phyloP scores from a whole-genome alignment of 78 protist species.

The Parvularia atlantis region DNA sequence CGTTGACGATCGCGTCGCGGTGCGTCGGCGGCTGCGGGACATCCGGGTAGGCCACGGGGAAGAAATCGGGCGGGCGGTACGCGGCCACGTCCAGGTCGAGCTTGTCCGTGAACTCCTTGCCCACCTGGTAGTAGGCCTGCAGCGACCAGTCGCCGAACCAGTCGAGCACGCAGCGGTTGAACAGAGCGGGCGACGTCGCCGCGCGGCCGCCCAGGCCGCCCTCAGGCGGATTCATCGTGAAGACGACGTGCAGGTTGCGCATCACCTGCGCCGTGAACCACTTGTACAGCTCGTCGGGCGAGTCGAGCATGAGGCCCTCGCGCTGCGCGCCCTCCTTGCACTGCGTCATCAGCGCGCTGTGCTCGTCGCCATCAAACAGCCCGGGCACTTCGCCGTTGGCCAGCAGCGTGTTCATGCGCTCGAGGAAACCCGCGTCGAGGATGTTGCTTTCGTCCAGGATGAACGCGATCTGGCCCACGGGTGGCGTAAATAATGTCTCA shows the following conservation, averaged over 20 bases:
- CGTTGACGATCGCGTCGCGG: conserved; percentile 55
- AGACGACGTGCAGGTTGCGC: conserved; percentile 89
- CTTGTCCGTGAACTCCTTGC: conserved; percentile 61
- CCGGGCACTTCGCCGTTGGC: conserved; percentile 95
- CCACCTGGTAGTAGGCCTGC: conserved; percentile 79
- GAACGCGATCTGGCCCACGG: too few species aligned
- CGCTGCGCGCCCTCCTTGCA: conserved; percentile 50
- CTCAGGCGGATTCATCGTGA: conserved; percentile 89
- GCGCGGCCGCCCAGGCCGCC: conserved; percentile 79
- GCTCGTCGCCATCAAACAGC: conserved; percentile 93
- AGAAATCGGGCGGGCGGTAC: conserved; percentile 23
- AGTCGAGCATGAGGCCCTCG: conserved; percentile 51
- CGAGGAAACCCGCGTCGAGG: conserved; percentile 87
- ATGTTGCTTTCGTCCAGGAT: conserved; percentile 91
- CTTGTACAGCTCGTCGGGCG: conserved; percentile 61
- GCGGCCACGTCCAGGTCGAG: conserved; percentile 55
- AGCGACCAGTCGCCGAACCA: conserved; percentile 95
- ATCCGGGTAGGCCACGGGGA: not conserved
- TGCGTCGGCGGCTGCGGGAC: not conserved
- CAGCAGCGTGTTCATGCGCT: conserved; percentile 92
- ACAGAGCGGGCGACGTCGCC: conserved; percentile 87
- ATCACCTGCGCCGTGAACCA: conserved; percentile 54
- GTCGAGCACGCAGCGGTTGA: conserved; percentile 94
- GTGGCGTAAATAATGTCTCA: too few species aligned
- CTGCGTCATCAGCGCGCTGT: conserved; percentile 53